phyloP scores from a whole-genome alignment of 768 basidiomycete genomes.

The Lactarius evosmus region DNA sequence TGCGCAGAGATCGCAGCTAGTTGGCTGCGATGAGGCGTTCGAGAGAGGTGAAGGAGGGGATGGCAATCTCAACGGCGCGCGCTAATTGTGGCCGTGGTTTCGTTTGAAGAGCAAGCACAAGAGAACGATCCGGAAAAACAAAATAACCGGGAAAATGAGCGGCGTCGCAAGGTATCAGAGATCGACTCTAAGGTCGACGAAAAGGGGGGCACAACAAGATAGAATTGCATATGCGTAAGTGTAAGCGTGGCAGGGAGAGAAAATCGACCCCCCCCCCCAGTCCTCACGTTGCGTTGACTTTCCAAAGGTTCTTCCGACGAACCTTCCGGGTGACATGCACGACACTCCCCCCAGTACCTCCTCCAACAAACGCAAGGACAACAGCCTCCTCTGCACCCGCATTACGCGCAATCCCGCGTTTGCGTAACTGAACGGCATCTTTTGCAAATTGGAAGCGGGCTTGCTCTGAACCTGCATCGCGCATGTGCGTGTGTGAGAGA shows the following conservation, averaged over 20 bases:
- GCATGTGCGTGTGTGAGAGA: background rate
- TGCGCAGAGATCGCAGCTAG: background rate
- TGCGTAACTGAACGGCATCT: constrained; percentile 80
- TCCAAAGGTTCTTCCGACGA: constrained; percentile 45
- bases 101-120: background rate
- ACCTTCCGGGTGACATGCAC: constrained; percentile 87
- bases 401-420: constrained; percentile 69
- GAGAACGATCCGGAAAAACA: background rate
- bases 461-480: constrained; percentile 65
- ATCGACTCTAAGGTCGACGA: background rate
- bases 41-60: background rate
- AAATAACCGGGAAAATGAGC: background rate
- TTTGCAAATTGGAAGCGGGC: constrained; percentile 90
- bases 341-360: constrained; percentile 62
- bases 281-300: constrained; percentile 36
- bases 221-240: constrained; percentile 6
- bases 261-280: background rate
- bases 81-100: background rate
- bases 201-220: constrained; percentile 1
- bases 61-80: background rate
- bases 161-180: background rate
- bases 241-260: background rate
- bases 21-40: background rate
- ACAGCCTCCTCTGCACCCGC: constrained; percentile 84
- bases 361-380: constrained; percentile 82